These are phyloP conservation scores for Venturia pyrina DNA, from an alignment of 2,329 filamentous ascomycete species.

Conservation along the genomic window DNA sequence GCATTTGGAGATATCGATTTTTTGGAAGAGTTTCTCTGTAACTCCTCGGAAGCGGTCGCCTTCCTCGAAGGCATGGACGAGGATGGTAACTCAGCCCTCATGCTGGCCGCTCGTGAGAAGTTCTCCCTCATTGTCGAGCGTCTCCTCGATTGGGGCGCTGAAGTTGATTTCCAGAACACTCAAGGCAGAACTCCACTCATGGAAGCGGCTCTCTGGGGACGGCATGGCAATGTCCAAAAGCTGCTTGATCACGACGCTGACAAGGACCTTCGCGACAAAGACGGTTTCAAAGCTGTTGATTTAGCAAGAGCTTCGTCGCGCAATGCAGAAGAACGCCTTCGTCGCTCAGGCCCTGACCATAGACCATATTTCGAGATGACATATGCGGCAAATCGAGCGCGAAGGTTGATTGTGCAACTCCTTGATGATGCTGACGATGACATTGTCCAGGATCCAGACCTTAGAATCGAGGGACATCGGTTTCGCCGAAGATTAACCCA, in stretches of 20 bases:
- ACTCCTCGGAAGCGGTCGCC: neutral
- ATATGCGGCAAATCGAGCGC: neutral
- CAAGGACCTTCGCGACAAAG: conserved; percentile 5
- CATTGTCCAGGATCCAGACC: neutral
- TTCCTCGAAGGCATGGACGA: conserved; percentile 4
- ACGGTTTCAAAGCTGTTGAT: neutral
- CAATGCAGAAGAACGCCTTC: conserved; percentile 1
- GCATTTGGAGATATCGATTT: neutral
- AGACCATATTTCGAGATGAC: neutral
- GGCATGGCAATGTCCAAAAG: neutral
- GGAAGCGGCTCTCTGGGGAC: conserved; percentile 9
- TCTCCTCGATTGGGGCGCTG: neutral
- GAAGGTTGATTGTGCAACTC: neutral
- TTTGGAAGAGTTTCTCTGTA: conserved; percentile 2
- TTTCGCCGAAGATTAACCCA: neutral
- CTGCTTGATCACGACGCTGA: neutral
- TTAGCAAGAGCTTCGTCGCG: neutral
- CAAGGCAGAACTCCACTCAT: conserved; percentile 5
- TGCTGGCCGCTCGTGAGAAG: conserved; percentile 1
- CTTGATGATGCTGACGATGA: conserved; percentile 5
- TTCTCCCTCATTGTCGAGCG: neutral
- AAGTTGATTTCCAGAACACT: neutral
- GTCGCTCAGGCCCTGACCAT: neutral
- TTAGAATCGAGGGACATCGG: neutral
- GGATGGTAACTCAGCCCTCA: conserved; percentile 2